Percentiles rank a stretch among this genome's conserved stretches.
These are phyloP conservation scores for Castanea crenata DNA, from an alignment of 306 rosid genomes.

Conservation along the genomic window DNA sequence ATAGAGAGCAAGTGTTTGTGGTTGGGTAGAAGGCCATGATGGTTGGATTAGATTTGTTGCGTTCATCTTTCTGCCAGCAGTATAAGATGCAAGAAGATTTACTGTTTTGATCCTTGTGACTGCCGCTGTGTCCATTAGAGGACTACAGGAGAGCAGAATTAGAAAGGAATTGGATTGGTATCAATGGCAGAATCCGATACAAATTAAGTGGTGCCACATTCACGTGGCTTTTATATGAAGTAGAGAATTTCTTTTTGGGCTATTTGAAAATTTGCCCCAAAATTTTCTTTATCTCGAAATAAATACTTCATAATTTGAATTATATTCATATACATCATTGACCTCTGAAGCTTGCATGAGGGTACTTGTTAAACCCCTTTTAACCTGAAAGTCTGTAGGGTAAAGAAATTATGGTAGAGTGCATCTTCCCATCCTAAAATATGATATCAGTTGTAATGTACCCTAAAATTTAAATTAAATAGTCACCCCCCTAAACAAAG, in stretches of 20 bases:
- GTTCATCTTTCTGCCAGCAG: neutral
- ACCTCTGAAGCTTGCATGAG: neutral
- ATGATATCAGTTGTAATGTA: too few relatives aligned
- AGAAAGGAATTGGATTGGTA: neutral
- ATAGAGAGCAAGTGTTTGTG: neutral
- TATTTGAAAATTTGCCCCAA: neutral
- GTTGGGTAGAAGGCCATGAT: slow-evolving; percentile 8
- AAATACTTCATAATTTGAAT: neutral
- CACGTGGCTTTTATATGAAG: slow-evolving; percentile 9
- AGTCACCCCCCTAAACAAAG: too few relatives aligned
- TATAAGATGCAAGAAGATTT: neutral
- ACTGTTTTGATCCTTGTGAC: slow-evolving; percentile 12
- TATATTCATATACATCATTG: neutral
- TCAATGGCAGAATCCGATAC: neutral
- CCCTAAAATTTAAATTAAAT: too few relatives aligned
- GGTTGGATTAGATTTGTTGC: neutral
- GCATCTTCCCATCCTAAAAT: too few relatives aligned
- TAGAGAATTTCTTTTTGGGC: neutral
- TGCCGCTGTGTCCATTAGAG: slow-evolving; percentile 15
- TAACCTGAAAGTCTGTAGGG: neutral
- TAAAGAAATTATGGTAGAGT: neutral
- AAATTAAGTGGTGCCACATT: neutral
- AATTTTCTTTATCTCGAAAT: neutral
- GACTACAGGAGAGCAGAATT: neutral
- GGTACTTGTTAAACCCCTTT: neutral